Conservation (phyloP, 306 rosid genomes). For the Elaeagnus macrophylla region DNA sequence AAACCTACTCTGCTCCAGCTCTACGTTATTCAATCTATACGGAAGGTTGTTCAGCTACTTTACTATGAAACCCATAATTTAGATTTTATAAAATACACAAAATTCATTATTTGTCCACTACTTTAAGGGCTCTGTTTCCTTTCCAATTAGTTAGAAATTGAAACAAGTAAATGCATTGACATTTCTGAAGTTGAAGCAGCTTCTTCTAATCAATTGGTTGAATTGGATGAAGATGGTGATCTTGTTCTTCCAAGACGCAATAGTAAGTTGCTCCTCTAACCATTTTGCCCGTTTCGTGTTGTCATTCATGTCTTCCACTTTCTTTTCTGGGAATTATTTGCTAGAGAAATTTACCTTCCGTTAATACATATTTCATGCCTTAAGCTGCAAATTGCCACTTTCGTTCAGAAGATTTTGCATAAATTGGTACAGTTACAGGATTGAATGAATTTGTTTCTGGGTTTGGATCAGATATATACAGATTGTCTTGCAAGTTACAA, state of each 20-base stretch:
- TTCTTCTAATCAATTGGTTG: slow-evolving; percentile 17
- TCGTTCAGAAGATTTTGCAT: not conserved
- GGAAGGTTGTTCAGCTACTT: too few relatives aligned
- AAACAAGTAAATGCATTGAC: slow-evolving; percentile 14
- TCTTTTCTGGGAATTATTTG: not conserved
- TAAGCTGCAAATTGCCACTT: not conserved
- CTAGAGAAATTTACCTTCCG: not conserved
- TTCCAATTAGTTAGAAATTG: slow-evolving; percentile 13
- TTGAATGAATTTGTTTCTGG: not conserved
- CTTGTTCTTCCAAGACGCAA: slow-evolving; percentile 61
- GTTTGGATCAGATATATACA: too few relatives aligned
- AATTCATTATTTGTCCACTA: not conserved
- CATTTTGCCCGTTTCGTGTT: not conserved
- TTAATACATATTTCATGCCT: not conserved
- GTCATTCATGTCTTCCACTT: not conserved
- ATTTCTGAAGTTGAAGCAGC: slow-evolving; percentile 19
- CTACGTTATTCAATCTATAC: too few relatives aligned
- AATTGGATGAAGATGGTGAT: slow-evolving; percentile 65
- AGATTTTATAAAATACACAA: too few relatives aligned
- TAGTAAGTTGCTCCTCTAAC: slow-evolving; percentile 23
- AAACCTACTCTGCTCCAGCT: too few relatives aligned
- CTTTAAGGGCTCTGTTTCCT: not conserved
- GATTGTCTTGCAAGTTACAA: too few relatives aligned
- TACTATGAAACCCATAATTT: too few relatives aligned
- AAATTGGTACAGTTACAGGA: not conserved